Evolutionary conservation across 768 basidiomycete genomes (phyloP), one percentile per base, ranked within the genome.

Genomic region (Psilocybe subaeruginosa): DNA sequence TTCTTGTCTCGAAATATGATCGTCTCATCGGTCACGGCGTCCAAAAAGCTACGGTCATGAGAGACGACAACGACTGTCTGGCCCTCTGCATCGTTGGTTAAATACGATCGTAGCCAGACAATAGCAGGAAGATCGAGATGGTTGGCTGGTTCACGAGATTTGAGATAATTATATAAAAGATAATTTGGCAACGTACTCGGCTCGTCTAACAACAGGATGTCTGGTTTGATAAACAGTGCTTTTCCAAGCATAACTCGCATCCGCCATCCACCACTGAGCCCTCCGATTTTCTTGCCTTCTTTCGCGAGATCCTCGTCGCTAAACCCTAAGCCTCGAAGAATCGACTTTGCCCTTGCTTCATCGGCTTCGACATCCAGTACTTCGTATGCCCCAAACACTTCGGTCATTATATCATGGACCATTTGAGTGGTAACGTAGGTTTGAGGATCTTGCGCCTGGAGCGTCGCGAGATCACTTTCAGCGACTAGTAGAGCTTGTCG

Each of bases 211-310:
- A 88, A 74, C 19, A 89, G 71, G 11, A 89, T 72, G 62, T 90
- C 85, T 6, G 79, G 79, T 31, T 81, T 77, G 39, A 85, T 78
- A 57, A 89, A 79, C 12, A 91, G 73, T 0, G 85, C 83, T 31
- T 79, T 79, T 3, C 87, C 89, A 2, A 91, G 77, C 33, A 81
- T 79, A 59, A 83, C 83, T 17, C 88, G 77, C 47, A 85, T 84
- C 43, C 82, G 73, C 89, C 89, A 91, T 0, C 89, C 89, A 16
- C 88, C 88, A 27, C 85, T 87, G 23, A 90, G 74, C 0, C 77
- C 73, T 1, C 72, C 69, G 56, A 82, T 80, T 4, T 78, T 78
- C 57, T 77, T 76, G 9, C 71, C 70, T 16, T 69, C 72, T 35
- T 68, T 68, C 29, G 45, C 46, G 41, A 72, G 47, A 29, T 78